phyloP scores from a whole-genome alignment of 2,329 filamentous ascomycete genomes.

The Chalaropsis ovoidea region DNA sequence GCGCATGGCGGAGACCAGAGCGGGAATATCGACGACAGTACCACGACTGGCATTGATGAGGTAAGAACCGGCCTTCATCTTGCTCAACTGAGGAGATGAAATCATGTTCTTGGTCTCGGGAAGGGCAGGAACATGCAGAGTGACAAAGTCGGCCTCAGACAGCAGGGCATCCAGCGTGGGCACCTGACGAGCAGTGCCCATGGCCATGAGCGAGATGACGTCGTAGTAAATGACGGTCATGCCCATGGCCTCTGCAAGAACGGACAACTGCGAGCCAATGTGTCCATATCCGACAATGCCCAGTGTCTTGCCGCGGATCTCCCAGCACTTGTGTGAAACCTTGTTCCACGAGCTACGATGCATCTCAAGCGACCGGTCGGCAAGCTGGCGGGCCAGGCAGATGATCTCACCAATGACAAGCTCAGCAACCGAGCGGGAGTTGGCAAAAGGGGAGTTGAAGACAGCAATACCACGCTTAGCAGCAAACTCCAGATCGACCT shows the following conservation, averaged over 20 bases:
- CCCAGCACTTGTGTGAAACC: constrained; percentile 93
- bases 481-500: constrained; percentile 77
- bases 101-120: constrained; percentile 92
- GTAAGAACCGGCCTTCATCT: constrained; percentile 90
- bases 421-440: constrained; percentile 93
- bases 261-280: constrained; percentile 90
- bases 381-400: constrained; percentile 76
- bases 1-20: constrained; percentile 77
- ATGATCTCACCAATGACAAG: constrained; percentile 94
- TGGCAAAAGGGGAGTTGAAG: constrained; percentile 98
- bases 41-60: constrained; percentile 93
- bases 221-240: constrained; percentile 98
- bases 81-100: constrained; percentile 61
- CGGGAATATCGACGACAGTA: constrained; percentile 86
- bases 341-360: constrained; percentile 97
- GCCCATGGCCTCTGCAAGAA: constrained; percentile 92
- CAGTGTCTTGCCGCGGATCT: constrained; percentile 92
- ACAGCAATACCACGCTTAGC: constrained; percentile 83
- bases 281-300: constrained; percentile 95
- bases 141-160: constrained; percentile 76
- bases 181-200: constrained; percentile 81
- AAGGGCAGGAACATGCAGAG: constrained; percentile 86
- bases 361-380: constrained; percentile 88
- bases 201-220: constrained; percentile 82
- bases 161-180: constrained; percentile 67